Percentiles rank a stretch among this genome's conserved stretches.
Evolutionary conservation across 768 basidiomycete species (phyloP).

Genomic region (Pulveroboletus ravenelii): DNA sequence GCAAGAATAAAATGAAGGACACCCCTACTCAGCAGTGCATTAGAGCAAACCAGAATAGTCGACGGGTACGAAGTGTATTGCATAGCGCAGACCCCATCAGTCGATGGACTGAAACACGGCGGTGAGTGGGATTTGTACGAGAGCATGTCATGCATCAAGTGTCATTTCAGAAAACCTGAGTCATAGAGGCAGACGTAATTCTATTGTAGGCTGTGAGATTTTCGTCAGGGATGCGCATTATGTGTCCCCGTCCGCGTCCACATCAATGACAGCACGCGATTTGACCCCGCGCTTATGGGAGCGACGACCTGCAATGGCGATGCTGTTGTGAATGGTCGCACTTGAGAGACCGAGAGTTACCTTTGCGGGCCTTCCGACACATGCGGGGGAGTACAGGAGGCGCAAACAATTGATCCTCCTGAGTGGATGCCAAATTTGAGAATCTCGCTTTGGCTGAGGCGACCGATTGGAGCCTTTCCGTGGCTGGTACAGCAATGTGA

Average conservation of each 20-base stretch:
- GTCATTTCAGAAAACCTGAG: constrained; percentile 1
- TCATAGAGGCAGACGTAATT: not conserved
- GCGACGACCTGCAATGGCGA: not conserved
- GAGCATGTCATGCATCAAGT: not conserved
- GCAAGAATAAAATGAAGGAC: no score
- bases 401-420: constrained; percentile 17
- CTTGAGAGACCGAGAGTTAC: constrained; percentile 1
- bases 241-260: constrained; percentile 7
- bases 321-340: not conserved
- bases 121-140: not conserved
- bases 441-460: constrained; percentile 15
- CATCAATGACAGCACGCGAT: constrained; percentile 4
- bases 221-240: not conserved
- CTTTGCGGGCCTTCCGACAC: constrained; percentile 5
- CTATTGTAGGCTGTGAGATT: constrained; percentile 6
- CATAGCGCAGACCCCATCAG: no score
- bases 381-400: constrained; percentile 11
- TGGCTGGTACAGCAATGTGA: constrained; percentile 10
- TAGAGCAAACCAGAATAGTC: no score
- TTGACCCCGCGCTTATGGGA: not conserved
- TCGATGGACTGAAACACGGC: not conserved
- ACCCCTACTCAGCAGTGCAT: no score
- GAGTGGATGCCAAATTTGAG: not conserved
- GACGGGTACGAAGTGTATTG: no score
- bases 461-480: constrained; percentile 10